Percentiles rank a stretch among this genome's conserved stretches.
Evolutionary conservation across 371 early-diverging fungal genomes (phyloP).

Genomic region (Mortierella polycephala): DNA sequence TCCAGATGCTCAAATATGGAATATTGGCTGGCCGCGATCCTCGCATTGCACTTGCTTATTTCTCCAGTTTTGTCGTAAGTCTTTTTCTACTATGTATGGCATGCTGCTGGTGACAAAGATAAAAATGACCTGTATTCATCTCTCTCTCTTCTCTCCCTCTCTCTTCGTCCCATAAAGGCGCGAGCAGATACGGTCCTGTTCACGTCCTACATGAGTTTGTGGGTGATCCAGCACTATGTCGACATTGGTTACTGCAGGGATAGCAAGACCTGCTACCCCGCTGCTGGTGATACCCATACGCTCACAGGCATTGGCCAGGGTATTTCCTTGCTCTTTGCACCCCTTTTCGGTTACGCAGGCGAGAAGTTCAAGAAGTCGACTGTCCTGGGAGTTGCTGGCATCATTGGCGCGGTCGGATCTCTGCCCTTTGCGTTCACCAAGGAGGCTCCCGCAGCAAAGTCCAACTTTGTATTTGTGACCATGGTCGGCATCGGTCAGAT

Average conservation of each 20-base stretch:
- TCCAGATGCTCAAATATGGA: constrained; percentile 54
- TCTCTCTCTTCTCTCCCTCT: background rate
- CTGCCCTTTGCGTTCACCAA: constrained; percentile 66
- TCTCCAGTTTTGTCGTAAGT: constrained; percentile 68
- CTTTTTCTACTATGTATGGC: too few species aligned
- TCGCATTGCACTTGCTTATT: constrained; percentile 68
- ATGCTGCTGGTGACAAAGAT: too few species aligned
- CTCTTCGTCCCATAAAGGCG: constrained; percentile 53
- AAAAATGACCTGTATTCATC: background rate
- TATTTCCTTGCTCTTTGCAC: constrained; percentile 74
- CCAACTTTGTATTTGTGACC: constrained; percentile 63
- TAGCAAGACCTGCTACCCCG: constrained; percentile 53
- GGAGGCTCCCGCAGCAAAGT: constrained; percentile 62
- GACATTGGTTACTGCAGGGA: constrained; percentile 62
- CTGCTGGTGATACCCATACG: constrained; percentile 63
- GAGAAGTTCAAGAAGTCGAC: constrained; percentile 62
- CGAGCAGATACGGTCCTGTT: constrained; percentile 83
- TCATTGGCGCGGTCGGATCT: constrained; percentile 68
- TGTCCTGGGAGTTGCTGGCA: constrained; percentile 63
- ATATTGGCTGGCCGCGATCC: constrained; percentile 67
- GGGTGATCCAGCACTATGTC: constrained; percentile 74
- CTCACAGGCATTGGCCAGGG: constrained; percentile 79
- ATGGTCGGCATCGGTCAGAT: constrained; percentile 79
- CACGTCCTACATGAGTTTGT: constrained; percentile 78
- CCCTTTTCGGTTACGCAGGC: constrained; percentile 66